Conservation (phyloP, 2,329 filamentous ascomycete genomes). For the Xylariaceae sp. region DNA sequence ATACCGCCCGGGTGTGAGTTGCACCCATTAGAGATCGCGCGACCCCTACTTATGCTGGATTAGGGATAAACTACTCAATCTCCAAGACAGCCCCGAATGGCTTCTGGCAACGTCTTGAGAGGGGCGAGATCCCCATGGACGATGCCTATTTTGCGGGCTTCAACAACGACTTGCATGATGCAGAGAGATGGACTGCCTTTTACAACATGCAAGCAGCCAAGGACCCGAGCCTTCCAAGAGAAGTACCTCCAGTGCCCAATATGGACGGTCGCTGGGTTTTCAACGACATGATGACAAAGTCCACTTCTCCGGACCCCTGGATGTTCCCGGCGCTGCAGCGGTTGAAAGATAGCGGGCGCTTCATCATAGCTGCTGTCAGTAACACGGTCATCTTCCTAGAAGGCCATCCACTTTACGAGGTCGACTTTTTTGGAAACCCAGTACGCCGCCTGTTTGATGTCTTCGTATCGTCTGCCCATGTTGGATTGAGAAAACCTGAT, state of each 20-base stretch:
- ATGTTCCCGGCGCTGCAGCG: constrained; percentile 80
- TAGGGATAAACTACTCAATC: constrained; percentile 82
- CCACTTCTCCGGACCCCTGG: constrained; percentile 72
- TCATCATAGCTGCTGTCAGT: constrained; percentile 76
- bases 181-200: constrained; percentile 67
- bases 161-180: constrained; percentile 66
- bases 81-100: constrained; percentile 74
- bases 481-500: constrained; percentile 85
- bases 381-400: constrained; percentile 88
- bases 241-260: constrained; percentile 62
- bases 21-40: no score
- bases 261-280: constrained; percentile 80
- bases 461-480: constrained; percentile 82
- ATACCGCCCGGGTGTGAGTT: constrained; percentile 70
- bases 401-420: constrained; percentile 63
- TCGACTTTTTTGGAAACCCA: constrained; percentile 52
- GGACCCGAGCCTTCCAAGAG: constrained; percentile 37
- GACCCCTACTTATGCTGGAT: no score
- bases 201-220: constrained; percentile 45
- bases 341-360: constrained; percentile 62
- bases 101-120: constrained; percentile 85
- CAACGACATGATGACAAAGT: constrained; percentile 83
- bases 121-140: constrained; percentile 76
- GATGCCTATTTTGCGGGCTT: constrained; percentile 73
- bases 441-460: constrained; percentile 74